These are phyloP conservation scores for Pseudocercospora crystallina DNA, from an alignment of 2,329 filamentous ascomycete species.

Conservation along the genomic window DNA sequence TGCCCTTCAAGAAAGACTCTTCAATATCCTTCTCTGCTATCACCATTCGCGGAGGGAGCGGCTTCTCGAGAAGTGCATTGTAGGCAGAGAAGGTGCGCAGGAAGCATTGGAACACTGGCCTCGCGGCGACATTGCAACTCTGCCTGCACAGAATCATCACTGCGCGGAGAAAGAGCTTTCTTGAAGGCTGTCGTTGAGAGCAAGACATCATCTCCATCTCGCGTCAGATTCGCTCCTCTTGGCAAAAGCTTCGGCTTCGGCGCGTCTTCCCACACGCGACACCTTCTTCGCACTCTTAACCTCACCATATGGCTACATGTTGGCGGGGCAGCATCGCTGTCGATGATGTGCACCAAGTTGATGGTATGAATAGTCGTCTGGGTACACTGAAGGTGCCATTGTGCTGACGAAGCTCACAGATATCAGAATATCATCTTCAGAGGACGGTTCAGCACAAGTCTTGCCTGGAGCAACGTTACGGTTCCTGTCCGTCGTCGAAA, in stretches of 20 bases:
- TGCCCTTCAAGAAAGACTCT: conserved; percentile 85
- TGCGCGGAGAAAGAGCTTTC: neutral
- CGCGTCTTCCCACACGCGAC: conserved; percentile 14
- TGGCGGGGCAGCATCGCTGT: conserved; percentile 20
- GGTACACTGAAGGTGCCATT: neutral
- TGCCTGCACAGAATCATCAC: neutral
- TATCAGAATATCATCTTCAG: conserved; percentile 6
- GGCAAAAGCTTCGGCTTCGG: neutral
- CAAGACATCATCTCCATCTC: too few species aligned
- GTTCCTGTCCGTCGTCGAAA: conserved; percentile 23
- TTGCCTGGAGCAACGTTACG: conserved; percentile 12
- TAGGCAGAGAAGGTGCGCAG: conserved; percentile 24
- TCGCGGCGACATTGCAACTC: neutral
- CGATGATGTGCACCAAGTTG: conserved; percentile 4
- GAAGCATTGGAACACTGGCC: neutral
- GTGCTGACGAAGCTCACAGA: conserved; percentile 4
- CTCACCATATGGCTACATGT: conserved; percentile 6
- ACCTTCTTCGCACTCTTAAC: neutral
- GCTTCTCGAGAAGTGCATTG: conserved; percentile 46
- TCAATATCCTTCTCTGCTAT: conserved; percentile 77
- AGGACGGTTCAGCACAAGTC: conserved; percentile 4
- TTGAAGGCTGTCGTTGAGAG: neutral
- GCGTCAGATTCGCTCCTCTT: conserved; percentile 8
- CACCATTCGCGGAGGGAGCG: conserved; percentile 72
- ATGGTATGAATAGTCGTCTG: conserved; percentile 6